These are phyloP conservation scores for Porphyridium purpureum DNA, from an alignment of 23 red algal species.

Conservation along the genomic window DNA sequence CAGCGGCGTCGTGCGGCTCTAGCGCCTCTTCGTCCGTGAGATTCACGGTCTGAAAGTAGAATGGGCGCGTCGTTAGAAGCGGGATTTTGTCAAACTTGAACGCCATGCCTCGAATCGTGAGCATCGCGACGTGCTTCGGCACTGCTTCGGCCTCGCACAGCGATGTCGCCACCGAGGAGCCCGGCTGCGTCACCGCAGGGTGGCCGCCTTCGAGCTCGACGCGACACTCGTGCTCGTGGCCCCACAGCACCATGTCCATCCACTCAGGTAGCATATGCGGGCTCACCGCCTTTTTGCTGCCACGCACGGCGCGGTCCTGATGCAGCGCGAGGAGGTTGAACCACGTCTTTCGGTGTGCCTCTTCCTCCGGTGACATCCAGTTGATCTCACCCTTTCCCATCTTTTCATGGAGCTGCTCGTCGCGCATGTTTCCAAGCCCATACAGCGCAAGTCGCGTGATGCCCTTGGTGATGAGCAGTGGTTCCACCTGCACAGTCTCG, in stretches of 20 bases:
- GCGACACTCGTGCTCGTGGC: slow-evolving; percentile 86
- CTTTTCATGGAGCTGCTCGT: slow-evolving; percentile 78
- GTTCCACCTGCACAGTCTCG: slow-evolving; percentile 36
- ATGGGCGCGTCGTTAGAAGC: slow-evolving; percentile 61
- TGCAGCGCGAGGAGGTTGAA: slow-evolving; percentile 85
- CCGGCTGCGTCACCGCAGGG: slow-evolving; percentile 77
- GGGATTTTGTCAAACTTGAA: slow-evolving; percentile 40
- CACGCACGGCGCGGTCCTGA: slow-evolving; percentile 66
- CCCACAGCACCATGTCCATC: slow-evolving; percentile 91
- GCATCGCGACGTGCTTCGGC: slow-evolving; percentile 58
- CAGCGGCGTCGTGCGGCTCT: not conserved
- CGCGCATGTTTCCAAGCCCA: slow-evolving; percentile 83
- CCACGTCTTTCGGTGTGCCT: slow-evolving; percentile 6
- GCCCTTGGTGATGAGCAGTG: slow-evolving; percentile 74
- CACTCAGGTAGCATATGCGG: slow-evolving; percentile 61
- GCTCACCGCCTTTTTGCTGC: slow-evolving; percentile 33
- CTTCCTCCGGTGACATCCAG: slow-evolving; percentile 18
- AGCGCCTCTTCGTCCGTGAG: not conserved
- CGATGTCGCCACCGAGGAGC: slow-evolving; percentile 83
- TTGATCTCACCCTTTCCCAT: slow-evolving; percentile 55
- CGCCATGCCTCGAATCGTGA: slow-evolving; percentile 44
- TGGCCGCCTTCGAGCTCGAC: slow-evolving; percentile 40
- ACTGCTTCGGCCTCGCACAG: slow-evolving; percentile 48
- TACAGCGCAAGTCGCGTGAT: slow-evolving; percentile 56
- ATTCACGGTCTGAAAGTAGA: slow-evolving; percentile 12